Evolutionary conservation across 352 stramenopile species (phyloP), one percentile per base, ranked within the genome.

Genomic region (Phytophthora pinifolia): DNA sequence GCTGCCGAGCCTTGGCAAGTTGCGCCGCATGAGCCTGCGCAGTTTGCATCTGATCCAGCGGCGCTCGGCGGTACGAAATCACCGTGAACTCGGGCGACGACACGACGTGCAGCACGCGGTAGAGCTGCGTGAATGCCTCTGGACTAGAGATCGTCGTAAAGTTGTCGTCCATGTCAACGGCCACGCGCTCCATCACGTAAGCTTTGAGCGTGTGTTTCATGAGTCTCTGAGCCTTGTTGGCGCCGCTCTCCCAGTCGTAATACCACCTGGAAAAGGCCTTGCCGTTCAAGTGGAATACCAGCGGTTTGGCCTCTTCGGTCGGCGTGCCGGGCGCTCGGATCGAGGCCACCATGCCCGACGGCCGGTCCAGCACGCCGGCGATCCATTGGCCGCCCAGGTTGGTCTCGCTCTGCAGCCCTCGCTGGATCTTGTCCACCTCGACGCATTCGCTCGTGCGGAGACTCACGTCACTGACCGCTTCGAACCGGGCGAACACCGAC

Each of bases 201-300:
- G 76, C 64, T 29, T 76, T 75, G 4, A 90, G 67, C n/a, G 76
- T 56, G 54, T 90, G 80, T 44, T 85, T 81, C 45, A 76, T 88
- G 34, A 88, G 76, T 44, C 80, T 62, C 46, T 88, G 80, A 0
- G 78, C 77, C 49, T 86, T 88, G 41, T 77, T 90, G 20, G 77
- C 75, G 0, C 71, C 80, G 35, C 78, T 87, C 49, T 84, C 80
- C 80, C 80, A 90, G 46, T 87, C 73, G 51, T 88, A 90, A 49
- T 86, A 90, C 80, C 80, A 90, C 1, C 74, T 54, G 0, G 62
- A 64, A 38, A 70, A 67, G 9, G 72, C 53, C 39, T 79, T 73
- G 6, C 61, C 27, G 39, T 89, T 87, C 31, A 89, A 59, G 48
- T 88, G 62, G 46, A 78, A 89, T 15, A 82, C n/a, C 12, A 69